A percentile compares a stretch with the other conserved stretches of the same genome.
Conservation (phyloP, 805 yeast species). For the Ogataea paradorogensis region DNA sequence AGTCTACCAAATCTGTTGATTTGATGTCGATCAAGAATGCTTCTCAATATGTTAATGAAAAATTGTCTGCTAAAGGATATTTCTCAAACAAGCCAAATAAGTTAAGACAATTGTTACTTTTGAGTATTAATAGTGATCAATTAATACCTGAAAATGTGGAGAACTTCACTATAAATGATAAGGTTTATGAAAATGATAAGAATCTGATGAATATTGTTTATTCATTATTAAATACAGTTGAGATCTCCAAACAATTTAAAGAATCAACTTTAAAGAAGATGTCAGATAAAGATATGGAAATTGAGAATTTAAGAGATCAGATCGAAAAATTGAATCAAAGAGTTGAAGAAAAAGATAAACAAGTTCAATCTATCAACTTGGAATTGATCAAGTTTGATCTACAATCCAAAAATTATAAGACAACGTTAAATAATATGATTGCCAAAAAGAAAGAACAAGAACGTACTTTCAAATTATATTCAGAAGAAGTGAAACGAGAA, state of each 20-base stretch:
- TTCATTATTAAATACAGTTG: slow-evolving; percentile 24
- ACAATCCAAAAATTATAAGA: slow-evolving; percentile 13
- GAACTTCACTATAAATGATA: slow-evolving; percentile 17
- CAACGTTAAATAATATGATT: slow-evolving; percentile 13
- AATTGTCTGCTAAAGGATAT: slow-evolving; percentile 25
- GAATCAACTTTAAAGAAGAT: slow-evolving; percentile 16
- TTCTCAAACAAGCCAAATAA: slow-evolving; percentile 22
- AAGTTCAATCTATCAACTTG: slow-evolving; percentile 18
- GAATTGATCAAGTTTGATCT: slow-evolving; percentile 18
- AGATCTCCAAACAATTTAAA: slow-evolving; percentile 21
- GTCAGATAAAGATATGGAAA: slow-evolving; percentile 17
- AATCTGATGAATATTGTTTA: slow-evolving; percentile 29
- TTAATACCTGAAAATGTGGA: slow-evolving; percentile 10
- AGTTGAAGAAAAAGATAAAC: slow-evolving; percentile 18
- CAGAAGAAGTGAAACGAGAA: slow-evolving; percentile 22
- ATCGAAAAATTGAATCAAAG: slow-evolving; percentile 4
- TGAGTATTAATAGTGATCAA: slow-evolving; percentile 18
- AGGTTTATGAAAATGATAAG: slow-evolving; percentile 32
- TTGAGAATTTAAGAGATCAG: slow-evolving; percentile 12
- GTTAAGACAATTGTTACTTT: slow-evolving; percentile 19
- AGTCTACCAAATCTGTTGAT: slow-evolving; percentile 7
- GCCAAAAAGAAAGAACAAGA: slow-evolving; percentile 19
- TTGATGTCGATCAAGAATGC: slow-evolving; percentile 25
- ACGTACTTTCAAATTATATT: slow-evolving; percentile 17
- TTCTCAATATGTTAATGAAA: slow-evolving; percentile 25